Percentiles rank a stretch among this genome's conserved stretches.
phyloP scores from a whole-genome alignment of 2,329 filamentous ascomycete species.

The Xylaria sp. region DNA sequence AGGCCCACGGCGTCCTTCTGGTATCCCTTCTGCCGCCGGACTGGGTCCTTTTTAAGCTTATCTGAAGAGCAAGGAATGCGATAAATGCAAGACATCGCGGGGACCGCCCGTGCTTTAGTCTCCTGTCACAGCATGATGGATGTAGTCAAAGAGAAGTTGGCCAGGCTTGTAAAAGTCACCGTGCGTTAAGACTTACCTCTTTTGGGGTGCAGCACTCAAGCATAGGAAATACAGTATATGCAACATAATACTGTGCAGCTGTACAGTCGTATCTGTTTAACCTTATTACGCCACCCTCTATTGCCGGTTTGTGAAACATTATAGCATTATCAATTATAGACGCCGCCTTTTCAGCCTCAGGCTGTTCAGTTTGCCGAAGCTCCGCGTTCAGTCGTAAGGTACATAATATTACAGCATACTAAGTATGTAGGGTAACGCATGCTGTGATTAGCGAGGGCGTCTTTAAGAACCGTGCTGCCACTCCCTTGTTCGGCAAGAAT shows the following conservation, averaged over 20 bases:
- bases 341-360: conserved; percentile 17
- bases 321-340: not conserved
- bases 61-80: conserved; percentile 5
- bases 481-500: too few relatives aligned
- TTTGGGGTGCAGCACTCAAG: not conserved
- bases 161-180: conserved; percentile 9
- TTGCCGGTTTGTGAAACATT: conserved; percentile 18
- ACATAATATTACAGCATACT: not conserved
- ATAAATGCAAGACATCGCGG: conserved; percentile 26
- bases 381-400: not conserved
- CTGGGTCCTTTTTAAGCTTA: conserved; percentile 1
- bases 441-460: too few relatives aligned
- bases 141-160: not conserved
- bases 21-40: not conserved
- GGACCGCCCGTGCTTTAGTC: not conserved
- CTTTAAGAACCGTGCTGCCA: too few relatives aligned
- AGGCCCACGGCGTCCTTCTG: conserved; percentile 1
- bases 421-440: not conserved
- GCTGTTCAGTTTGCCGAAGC: not conserved
- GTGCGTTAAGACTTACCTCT: conserved; percentile 8
- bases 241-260: not conserved
- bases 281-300: conserved; percentile 7
- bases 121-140: not conserved
- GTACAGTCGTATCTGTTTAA: not conserved
- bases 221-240: not conserved